Evolutionary conservation across 2,329 filamentous ascomycete genomes (phyloP).

Genomic region (Paraphoma sp.): DNA sequence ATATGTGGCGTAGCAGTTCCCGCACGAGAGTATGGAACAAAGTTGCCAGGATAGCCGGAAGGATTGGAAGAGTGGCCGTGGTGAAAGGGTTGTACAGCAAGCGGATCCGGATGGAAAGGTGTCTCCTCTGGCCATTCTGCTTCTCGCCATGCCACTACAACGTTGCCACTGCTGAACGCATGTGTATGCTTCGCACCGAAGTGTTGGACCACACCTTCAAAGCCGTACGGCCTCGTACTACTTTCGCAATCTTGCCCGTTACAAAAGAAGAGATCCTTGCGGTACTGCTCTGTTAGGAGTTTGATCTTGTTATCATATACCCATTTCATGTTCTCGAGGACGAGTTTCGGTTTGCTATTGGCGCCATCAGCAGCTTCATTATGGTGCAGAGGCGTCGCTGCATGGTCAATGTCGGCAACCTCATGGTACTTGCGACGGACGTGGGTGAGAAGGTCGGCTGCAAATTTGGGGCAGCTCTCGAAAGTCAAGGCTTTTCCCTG

Average conservation of each 20-base stretch:
- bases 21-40: constrained; percentile 47
- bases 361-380: constrained; percentile 12
- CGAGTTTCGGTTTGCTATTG: constrained; percentile 67
- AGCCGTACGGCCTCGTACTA: constrained; percentile 72
- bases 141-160: constrained; percentile 77
- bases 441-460: constrained; percentile 72
- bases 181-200: constrained; percentile 82
- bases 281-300: constrained; percentile 68
- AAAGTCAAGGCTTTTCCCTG: constrained; percentile 68
- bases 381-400: constrained; percentile 43
- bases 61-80: constrained; percentile 39
- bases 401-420: constrained; percentile 62
- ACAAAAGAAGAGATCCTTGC: constrained; percentile 79
- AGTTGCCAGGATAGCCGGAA: constrained; percentile 37
- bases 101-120: constrained; percentile 72
- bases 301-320: constrained; percentile 80
- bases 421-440: constrained; percentile 71
- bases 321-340: constrained; percentile 87
- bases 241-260: constrained; percentile 66
- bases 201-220: constrained; percentile 82
- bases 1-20: constrained; percentile 46
- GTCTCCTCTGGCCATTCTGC: constrained; percentile 78
- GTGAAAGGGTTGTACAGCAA: constrained; percentile 46
- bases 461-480: constrained; percentile 71
- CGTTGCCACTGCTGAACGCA: constrained; percentile 71